Evolutionary conservation across 306 rosid species (phyloP), one percentile per base, ranked within the genome.

Genomic region (Calophaca sinica): DNA sequence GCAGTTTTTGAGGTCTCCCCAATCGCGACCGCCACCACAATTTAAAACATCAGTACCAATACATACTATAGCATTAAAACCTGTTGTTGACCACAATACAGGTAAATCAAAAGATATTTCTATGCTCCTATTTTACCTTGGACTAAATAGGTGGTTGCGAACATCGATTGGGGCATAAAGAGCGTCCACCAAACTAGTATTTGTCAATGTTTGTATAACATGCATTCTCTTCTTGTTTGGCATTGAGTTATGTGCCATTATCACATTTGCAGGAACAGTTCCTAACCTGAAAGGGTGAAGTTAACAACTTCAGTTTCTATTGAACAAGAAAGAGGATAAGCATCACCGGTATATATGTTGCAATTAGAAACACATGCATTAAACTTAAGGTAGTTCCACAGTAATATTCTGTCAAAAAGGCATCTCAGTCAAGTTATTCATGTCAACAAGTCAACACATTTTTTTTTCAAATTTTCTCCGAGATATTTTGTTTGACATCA

Each of bases 241-340:
- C 59, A 81, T 75, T 31, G 84, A 81, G 69, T 81, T 80, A 42
- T 35, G 71, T 68, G 77, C 46, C 84, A 80, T 80, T 31, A 74
- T 80, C 49, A 81, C 80, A 49, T 81, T 62, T 75, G 84, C 81
- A 52, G 80, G 80, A 68, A 80, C 84, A 14, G 67, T 42, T 60
- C 80, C 80, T n/a, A 68, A 80, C 62, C 80, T 80, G 71, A 57
- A 45, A 46, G 66, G 41, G 29, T 35, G 64, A 73, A 49, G 6
- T 11, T n/a, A 73, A 28, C 51, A 35, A 20, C 26, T 20, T 46
- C 63, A 45, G 33, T 36, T 4, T 26, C 45, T 14, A 50, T 4
- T 49, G 46, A 49, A 68, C 49, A 31, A 68, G 42, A 31, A 31
- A 32, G 41, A 48, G 28, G 13, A 64, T 42, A 64, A 64, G 36